Evolutionary conservation across 768 basidiomycete genomes (phyloP).

Genomic region (Lactarius akahatsu): DNA sequence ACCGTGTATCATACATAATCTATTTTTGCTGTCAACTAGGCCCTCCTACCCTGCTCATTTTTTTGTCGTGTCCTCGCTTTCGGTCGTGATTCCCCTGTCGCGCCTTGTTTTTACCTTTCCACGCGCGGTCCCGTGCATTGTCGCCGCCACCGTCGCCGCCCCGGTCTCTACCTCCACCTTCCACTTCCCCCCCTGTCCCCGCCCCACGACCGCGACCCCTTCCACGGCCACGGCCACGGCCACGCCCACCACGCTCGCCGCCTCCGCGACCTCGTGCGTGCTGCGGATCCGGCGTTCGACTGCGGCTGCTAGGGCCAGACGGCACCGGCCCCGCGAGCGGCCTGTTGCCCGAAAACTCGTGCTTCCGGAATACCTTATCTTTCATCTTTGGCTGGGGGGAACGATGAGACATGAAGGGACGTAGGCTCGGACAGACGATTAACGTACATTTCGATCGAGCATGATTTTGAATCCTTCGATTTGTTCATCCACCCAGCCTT

Average conservation of each 20-base stretch:
- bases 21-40: conserved; percentile 20
- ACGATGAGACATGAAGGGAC: not conserved
- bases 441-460: conserved; percentile 81
- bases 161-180: conserved; percentile 42
- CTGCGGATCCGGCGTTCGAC: conserved; percentile 17
- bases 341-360: conserved; percentile 73
- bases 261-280: conserved; percentile 27
- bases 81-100: conserved; percentile 70
- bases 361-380: conserved; percentile 69
- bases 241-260: conserved; percentile 22
- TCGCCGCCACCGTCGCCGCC: conserved; percentile 42
- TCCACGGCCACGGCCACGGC: conserved; percentile 24
- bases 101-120: conserved; percentile 77
- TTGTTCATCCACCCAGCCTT: conserved; percentile 76
- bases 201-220: conserved; percentile 34
- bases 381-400: conserved; percentile 56
- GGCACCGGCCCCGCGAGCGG: conserved; percentile 17
- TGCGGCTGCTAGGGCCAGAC: conserved; percentile 18
- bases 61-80: conserved; percentile 86
- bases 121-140: conserved; percentile 55
- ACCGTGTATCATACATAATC: conserved; percentile 14
- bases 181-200: not conserved
- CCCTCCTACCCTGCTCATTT: conserved; percentile 68
- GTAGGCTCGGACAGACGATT: conserved; percentile 7
- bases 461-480: conserved; percentile 92